Evolutionary conservation across 805 yeast species (phyloP).

Genomic region (Candida patagonica): DNA sequence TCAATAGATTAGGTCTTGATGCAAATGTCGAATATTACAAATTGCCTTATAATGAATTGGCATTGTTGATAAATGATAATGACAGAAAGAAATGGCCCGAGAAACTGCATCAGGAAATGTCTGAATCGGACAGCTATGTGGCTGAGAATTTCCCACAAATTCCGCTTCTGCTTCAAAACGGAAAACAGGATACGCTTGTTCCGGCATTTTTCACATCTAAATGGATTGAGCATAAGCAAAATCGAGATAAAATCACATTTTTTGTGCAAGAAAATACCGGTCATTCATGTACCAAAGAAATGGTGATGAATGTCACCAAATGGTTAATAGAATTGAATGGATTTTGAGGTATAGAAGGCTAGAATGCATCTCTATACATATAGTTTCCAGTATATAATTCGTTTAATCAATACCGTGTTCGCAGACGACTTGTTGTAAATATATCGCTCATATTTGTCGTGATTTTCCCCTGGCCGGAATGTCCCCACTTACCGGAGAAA

Average conservation of each 20-base stretch:
- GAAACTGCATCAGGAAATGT: slow-evolving; percentile 8
- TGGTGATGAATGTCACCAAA: slow-evolving; percentile 13
- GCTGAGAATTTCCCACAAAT: slow-evolving; percentile 9
- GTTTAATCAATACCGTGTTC: no score
- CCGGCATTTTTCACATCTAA: slow-evolving; percentile 24
- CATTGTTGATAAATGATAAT: background rate
- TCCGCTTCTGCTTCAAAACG: slow-evolving; percentile 25
- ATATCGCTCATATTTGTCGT: no score
- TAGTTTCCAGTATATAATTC: no score
- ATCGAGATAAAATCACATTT: slow-evolving; percentile 14
- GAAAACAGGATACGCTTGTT: slow-evolving; percentile 28
- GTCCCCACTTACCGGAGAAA: no score
- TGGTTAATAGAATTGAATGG: no score
- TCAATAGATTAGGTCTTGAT: slow-evolving; percentile 20
- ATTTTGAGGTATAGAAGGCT: no score
- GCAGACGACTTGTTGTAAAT: no score
- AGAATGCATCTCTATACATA: no score
- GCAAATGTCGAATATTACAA: background rate
- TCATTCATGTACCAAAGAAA: slow-evolving; percentile 25
- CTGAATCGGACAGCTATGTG: slow-evolving; percentile 9
- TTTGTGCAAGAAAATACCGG: slow-evolving; percentile 24
- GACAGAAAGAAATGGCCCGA: slow-evolving; percentile 13
- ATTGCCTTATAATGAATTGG: background rate
- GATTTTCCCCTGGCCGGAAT: no score
- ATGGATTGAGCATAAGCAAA: slow-evolving; percentile 11